phyloP scores from a whole-genome alignment of 2,329 filamentous ascomycete genomes.

The Calonectria honghensis region DNA sequence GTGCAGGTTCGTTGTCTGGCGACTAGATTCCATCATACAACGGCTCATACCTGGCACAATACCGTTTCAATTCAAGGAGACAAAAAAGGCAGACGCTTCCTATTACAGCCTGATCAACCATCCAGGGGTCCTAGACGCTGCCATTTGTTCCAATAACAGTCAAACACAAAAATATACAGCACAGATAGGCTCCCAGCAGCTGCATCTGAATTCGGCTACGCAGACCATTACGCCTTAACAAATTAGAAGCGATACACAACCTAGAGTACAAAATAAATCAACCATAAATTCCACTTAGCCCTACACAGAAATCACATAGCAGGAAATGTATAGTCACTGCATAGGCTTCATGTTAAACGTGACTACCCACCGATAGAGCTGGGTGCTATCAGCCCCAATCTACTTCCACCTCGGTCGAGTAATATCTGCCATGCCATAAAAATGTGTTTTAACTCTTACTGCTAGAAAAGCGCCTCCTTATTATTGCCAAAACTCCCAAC shows the following conservation, averaged over 20 bases:
- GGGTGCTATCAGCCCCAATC: neutral
- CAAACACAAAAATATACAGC: neutral
- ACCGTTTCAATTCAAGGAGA: neutral
- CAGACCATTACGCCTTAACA: neutral
- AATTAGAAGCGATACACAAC: neutral
- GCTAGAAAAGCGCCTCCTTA: neutral
- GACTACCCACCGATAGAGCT: neutral
- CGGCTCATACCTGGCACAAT: no score
- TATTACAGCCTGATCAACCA: neutral
- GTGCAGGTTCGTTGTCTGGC: no score
- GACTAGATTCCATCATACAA: no score
- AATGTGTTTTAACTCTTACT: neutral
- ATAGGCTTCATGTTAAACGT: neutral
- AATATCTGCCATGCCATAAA: neutral
- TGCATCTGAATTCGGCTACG: neutral
- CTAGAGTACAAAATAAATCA: neutral
- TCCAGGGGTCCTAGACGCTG: neutral
- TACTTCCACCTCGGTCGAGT: neutral
- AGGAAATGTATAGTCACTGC: neutral
- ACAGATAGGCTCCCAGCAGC: neutral
- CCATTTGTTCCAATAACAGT: neutral
- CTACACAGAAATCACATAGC: neutral
- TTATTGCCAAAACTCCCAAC: constrained; percentile 7
- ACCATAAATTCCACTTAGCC: neutral
- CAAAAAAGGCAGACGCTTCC: neutral